A percentile compares a stretch with the other conserved stretches of the same genome.
Evolutionary conservation across 2,329 filamentous ascomycete genomes (phyloP).

Genomic region (Phyllosticta citribraziliensis): DNA sequence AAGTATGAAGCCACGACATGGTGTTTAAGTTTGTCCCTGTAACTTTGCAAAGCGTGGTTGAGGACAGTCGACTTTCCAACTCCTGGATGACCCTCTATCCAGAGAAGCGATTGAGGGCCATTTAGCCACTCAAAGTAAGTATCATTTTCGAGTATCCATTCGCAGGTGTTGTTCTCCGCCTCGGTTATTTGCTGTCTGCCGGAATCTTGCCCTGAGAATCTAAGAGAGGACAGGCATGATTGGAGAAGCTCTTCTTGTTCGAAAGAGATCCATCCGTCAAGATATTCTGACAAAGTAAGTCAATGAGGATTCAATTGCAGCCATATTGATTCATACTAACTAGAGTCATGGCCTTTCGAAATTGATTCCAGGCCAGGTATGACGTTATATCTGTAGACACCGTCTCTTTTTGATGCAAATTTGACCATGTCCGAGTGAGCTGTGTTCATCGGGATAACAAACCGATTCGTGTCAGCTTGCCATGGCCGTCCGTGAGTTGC

Average conservation of each 20-base stretch:
- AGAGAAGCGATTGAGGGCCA: not conserved
- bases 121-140: not conserved
- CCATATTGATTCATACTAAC: no score
- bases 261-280: not conserved
- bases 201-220: not conserved
- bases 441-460: no score
- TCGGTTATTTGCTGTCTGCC: not conserved
- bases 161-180: not conserved
- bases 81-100: not conserved
- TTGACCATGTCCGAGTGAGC: not conserved
- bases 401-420: not conserved
- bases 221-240: not conserved
- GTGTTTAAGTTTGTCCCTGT: no score
- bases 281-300: no score
- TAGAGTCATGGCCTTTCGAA: no score
- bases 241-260: not conserved
- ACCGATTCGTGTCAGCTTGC: no score
- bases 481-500: no score
- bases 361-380: no score
- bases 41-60: not conserved
- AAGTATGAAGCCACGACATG: not conserved
- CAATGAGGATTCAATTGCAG: no score
- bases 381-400: not conserved
- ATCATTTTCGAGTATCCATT: not conserved
- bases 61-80: not conserved